Evolutionary conservation across 768 basidiomycete genomes (phyloP).

Genomic region (Rhodotorula kratochvilovae): DNA sequence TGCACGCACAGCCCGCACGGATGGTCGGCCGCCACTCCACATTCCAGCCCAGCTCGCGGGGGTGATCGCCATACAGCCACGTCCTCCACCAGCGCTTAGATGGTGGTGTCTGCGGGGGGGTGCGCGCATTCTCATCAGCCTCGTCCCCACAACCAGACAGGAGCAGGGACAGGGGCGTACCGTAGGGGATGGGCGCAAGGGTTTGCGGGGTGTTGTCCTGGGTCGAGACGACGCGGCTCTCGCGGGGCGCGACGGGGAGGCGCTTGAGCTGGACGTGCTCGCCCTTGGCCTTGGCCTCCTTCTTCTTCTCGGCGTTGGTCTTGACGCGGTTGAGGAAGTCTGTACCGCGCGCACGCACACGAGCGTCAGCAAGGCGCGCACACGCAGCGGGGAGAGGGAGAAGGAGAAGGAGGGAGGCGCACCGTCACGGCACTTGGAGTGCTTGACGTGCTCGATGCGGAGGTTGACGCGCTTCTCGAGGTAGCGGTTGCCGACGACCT

Average conservation of each 20-base stretch:
- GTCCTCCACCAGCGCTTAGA: slow-evolving; percentile 23
- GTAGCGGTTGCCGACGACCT: slow-evolving; percentile 98
- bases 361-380: neutral
- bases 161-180: neutral
- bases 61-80: neutral
- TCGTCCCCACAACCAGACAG: too few species aligned
- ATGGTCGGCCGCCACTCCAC: neutral
- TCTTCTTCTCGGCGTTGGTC: slow-evolving; percentile 76
- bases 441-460: slow-evolving; percentile 83
- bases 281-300: slow-evolving; percentile 81
- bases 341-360: slow-evolving; percentile 15
- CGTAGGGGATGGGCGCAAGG: slow-evolving; percentile 86
- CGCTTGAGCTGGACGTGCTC: slow-evolving; percentile 82
- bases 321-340: slow-evolving; percentile 96
- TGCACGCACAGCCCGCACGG: neutral
- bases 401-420: neutral
- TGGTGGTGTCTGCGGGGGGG: slow-evolving; percentile 38
- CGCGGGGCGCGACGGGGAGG: slow-evolving; percentile 74
- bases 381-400: neutral
- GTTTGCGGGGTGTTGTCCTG: slow-evolving; percentile 81
- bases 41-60: neutral
- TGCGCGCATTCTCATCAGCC: too few species aligned
- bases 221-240: slow-evolving; percentile 65
- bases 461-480: slow-evolving; percentile 99
- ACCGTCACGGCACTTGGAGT: slow-evolving; percentile 87